Base-by-base conservation (phyloP, 1,284 basidiomycete genomes). In the Leucoagaricus sp. region DNA sequence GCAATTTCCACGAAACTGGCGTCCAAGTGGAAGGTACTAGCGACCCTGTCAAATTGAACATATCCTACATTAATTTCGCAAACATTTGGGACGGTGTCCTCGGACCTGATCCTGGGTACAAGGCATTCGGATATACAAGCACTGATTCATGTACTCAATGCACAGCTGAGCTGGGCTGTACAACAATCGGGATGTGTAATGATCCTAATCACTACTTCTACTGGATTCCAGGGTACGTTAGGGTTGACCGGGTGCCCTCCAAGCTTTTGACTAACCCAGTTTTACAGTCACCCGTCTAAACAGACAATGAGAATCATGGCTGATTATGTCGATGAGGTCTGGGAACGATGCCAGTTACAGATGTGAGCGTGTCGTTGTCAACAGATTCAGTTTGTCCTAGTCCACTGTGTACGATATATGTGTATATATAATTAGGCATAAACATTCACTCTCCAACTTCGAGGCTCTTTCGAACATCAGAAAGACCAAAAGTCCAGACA, bases 151-250 rank as follows among this genome's bases (percentile, higher is more conserved):
- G 80, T 53, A 60, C 66, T 12, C 54, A 62, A 41, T 68, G 61
- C 36, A 60, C 58, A 12, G 61, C 58, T 17, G 34, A 49, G 5
- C 33, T 57, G 15, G 44, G 58, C 25, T 60, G 58, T 15, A 72
- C 72, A 6, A 74, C 69, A 2, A 58, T 63, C 3, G 68, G 62
- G 0, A 62, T 60, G 12, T 81, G 79, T 48, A 45, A 59, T 26
- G 79, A 82, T 58, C 79, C 81, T 3, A 75, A 76, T 36, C 76
- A 75, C 58, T 72, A 71, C 21, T 80, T 83, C 60, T 81, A 81
- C 58, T 84, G 80, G 74, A 73, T 82, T 15, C 65, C 69, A 21
- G 75, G 74, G 81, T 80, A 58, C 62, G 77, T 41, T 8, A 12
- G 7, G 4, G 15, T 13, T 21, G n/a, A 6, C n/a, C 13, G 3